phyloP scores from a whole-genome alignment of 1,284 basidiomycete species.

The Wallemia hederae region DNA sequence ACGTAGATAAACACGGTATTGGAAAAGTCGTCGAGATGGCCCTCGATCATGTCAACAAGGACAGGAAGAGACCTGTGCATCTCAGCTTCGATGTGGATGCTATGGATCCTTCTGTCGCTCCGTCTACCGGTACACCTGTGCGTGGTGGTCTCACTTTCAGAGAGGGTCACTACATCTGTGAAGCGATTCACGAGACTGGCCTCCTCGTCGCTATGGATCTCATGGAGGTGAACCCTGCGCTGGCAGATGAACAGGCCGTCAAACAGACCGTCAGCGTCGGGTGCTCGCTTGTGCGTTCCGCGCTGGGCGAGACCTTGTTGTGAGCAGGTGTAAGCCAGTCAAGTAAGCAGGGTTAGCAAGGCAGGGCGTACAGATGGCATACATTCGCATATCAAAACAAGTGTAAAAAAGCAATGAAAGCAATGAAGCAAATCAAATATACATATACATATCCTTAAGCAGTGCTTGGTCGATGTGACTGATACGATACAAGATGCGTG shows the following conservation, averaged over 20 bases:
- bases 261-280: slow-evolving; percentile 76
- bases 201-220: slow-evolving; percentile 68
- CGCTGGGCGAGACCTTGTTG: slow-evolving; percentile 37
- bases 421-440: too few species aligned
- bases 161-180: slow-evolving; percentile 75
- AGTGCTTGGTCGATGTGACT: too few species aligned
- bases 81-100: slow-evolving; percentile 18
- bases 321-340: neutral
- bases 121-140: slow-evolving; percentile 76
- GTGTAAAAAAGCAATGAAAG: neutral
- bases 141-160: slow-evolving; percentile 88
- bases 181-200: slow-evolving; percentile 77
- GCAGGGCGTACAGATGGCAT: neutral
- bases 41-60: slow-evolving; percentile 68
- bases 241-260: slow-evolving; percentile 38
- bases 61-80: slow-evolving; percentile 58
- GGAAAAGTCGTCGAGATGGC: slow-evolving; percentile 87
- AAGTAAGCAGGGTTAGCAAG: neutral
- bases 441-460: too few species aligned
- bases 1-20: slow-evolving; percentile 89
- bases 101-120: slow-evolving; percentile 64
- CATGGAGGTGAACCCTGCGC: slow-evolving; percentile 89
- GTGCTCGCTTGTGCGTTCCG: slow-evolving; percentile 66
- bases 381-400: neutral
- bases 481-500: neutral